A percentile compares a stretch with the other conserved stretches of the same genome.
phyloP scores from a whole-genome alignment of 805 yeast genomes.

The Yarrowia divulgata region DNA sequence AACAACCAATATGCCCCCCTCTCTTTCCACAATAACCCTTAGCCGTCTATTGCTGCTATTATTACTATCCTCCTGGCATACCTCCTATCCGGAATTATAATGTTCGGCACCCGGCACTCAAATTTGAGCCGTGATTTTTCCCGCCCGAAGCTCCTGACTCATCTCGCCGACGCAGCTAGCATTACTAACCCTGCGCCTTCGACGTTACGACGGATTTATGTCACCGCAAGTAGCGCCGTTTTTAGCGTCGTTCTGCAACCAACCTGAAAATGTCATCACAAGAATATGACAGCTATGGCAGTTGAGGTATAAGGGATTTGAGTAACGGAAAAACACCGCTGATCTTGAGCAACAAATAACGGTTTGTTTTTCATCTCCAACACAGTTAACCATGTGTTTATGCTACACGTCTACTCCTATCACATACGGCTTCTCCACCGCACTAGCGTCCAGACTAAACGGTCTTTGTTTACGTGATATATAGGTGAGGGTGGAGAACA shows the following conservation, averaged over 20 bases:
- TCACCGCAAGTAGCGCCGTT: conserved; percentile 9
- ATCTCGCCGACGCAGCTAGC: no score
- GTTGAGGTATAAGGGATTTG: no score
- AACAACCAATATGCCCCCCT: no score
- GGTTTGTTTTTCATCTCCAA: background rate
- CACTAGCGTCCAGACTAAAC: background rate
- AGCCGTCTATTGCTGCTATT: no score
- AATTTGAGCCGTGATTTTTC: background rate
- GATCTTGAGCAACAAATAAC: no score
- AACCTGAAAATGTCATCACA: no score
- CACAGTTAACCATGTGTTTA: background rate
- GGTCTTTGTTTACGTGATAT: conserved; percentile 16
- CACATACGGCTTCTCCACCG: conserved; percentile 2
- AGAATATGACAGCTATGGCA: background rate
- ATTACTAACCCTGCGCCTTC: conserved; percentile 3
- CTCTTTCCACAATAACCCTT: no score
- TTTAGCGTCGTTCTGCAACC: background rate
- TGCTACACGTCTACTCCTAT: background rate
- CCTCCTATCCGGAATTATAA: background rate
- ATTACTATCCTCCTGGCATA: no score
- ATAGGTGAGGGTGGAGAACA: background rate
- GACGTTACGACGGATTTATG: conserved; percentile 31
- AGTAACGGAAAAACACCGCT: no score
- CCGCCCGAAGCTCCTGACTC: background rate
- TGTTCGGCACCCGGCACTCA: background rate